These are phyloP conservation scores for Russula foetens DNA, from an alignment of 768 basidiomycete genomes.

Conservation along the genomic window DNA sequence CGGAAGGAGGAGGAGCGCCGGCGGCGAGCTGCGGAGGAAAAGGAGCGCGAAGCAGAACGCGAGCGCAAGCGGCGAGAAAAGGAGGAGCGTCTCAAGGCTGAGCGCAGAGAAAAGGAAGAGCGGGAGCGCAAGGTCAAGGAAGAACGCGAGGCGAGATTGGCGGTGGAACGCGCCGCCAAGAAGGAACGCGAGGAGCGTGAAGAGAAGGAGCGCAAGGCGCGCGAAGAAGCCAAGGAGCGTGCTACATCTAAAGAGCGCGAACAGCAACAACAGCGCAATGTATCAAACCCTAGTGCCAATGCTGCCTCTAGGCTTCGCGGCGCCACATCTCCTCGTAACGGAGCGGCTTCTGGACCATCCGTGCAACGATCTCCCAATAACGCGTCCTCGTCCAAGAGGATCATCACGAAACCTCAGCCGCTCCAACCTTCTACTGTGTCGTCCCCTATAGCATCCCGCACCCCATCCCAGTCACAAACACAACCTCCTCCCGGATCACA, in stretches of 20 bases:
- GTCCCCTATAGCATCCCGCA: constrained; percentile 25
- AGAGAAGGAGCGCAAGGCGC: constrained; percentile 26
- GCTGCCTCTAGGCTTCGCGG: constrained; percentile 36
- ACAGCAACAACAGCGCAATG: constrained; percentile 29
- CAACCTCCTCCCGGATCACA: constrained; percentile 25
- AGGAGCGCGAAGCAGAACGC: constrained; percentile 69
- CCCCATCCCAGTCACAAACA: constrained; percentile 32
- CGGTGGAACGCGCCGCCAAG: constrained; percentile 48
- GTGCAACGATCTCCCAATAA: constrained; percentile 41
- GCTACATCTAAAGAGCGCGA: constrained; percentile 26
- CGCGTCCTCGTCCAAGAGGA: constrained; percentile 51
- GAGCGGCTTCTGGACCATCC: constrained; percentile 38
- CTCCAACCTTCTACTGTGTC: constrained; percentile 15
- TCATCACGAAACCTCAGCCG: constrained; percentile 38
- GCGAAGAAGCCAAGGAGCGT: constrained; percentile 29
- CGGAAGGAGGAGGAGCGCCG: constrained; percentile 80
- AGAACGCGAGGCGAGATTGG: constrained; percentile 53
- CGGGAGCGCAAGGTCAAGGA: constrained; percentile 55
- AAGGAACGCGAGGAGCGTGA: constrained; percentile 50
- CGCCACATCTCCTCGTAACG: constrained; percentile 44
- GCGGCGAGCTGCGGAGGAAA: constrained; percentile 69
- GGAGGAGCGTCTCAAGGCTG: constrained; percentile 51
- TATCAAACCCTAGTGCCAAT: constrained; percentile 29
- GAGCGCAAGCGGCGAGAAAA: constrained; percentile 68
- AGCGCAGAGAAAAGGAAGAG: constrained; percentile 49